Conservation (phyloP, 1,284 basidiomycete genomes). For the Cryptococcus deneoformans region DNA sequence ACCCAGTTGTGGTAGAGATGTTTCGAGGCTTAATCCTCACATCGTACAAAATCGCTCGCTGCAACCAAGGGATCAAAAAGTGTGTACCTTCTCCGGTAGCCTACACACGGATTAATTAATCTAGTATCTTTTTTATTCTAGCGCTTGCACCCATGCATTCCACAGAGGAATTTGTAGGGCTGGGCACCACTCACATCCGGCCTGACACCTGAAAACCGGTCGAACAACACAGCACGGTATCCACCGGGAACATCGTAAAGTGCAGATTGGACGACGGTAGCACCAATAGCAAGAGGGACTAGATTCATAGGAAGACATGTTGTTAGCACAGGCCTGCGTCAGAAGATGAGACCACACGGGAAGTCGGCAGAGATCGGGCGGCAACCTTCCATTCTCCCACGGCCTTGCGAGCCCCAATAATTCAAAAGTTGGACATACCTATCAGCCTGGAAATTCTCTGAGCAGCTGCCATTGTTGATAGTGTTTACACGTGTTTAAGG, state of each 20-base stretch:
- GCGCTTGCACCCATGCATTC: too few species aligned
- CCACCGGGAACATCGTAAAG: slow-evolving; percentile 89
- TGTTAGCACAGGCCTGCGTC: background rate
- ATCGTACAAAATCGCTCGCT: slow-evolving; percentile 95
- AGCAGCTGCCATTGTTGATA: slow-evolving; percentile 24
- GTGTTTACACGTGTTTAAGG: background rate
- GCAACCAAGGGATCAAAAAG: slow-evolving; percentile 92
- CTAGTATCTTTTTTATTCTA: too few species aligned
- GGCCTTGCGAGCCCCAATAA: background rate
- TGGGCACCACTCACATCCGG: slow-evolving; percentile 56
- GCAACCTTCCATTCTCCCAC: background rate
- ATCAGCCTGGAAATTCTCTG: slow-evolving; percentile 33
- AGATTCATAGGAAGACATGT: background rate
- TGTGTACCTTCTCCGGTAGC: slow-evolving; percentile 94
- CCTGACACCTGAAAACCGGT: slow-evolving; percentile 92
- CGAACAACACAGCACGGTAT: slow-evolving; percentile 96
- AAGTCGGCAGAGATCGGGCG: slow-evolving; percentile 2
- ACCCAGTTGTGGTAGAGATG: slow-evolving; percentile 69
- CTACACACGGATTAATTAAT: slow-evolving; percentile 48
- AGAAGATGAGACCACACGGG: background rate
- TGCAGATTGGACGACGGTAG: slow-evolving; percentile 66
- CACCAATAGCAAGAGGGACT: slow-evolving; percentile 75
- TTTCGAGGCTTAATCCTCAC: slow-evolving; percentile 97
- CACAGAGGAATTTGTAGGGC: background rate
- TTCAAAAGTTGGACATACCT: slow-evolving; percentile 14